Evolutionary conservation across 2,329 filamentous ascomycete genomes (phyloP), one percentile per base, ranked within the genome.

Genomic region (Cladorrhinum sp.): DNA sequence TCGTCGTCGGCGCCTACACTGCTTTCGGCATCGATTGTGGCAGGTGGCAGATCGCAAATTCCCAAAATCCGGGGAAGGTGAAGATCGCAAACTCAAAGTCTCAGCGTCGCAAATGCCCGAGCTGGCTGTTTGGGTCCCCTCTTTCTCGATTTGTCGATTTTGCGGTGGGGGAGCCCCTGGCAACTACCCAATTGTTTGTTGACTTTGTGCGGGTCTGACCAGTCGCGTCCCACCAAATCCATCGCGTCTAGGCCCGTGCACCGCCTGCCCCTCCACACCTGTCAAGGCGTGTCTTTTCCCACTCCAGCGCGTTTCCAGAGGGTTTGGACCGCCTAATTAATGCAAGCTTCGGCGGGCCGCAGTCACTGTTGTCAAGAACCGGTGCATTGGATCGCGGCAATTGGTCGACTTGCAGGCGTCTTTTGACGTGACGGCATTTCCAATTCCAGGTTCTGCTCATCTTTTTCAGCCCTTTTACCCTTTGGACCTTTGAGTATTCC

Each of bases 131-230:
- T 55, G 48, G 53, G 12, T 49, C 53, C 53, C 53, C 53, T 49
- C 53, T 24, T 56, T 56, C 45, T 60, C 32, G 50, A 24, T 56
- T 57, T 57, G 56, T 59, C 56, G 50, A 36, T 38, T 51, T 53
- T 61, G 50, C 54, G 49, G 54, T 60, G 64, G 56, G 67, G 65
- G 63, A 61, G 57, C 53, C 65, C 71, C 68, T 66, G 58, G 71
- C 71, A 73, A 73, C 70, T 64, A 58, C 52, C 55, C 27, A 62
- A 63, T 69, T 76, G 73, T 76, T 74, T 73, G 70, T 73, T 73
- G 72, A 72, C 66, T 68, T 68, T 62, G 48, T 57, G 48, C n/a
- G 45, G 27, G 38, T 56, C 57, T 50, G 56, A n/a, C 55, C 51
- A 50, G 55, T 58, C 60, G 58, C 57, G 60, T 64, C 55, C 29